Base-by-base conservation (phyloP, 2,329 filamentous ascomycete genomes). In the Phialocephala sp. region DNA sequence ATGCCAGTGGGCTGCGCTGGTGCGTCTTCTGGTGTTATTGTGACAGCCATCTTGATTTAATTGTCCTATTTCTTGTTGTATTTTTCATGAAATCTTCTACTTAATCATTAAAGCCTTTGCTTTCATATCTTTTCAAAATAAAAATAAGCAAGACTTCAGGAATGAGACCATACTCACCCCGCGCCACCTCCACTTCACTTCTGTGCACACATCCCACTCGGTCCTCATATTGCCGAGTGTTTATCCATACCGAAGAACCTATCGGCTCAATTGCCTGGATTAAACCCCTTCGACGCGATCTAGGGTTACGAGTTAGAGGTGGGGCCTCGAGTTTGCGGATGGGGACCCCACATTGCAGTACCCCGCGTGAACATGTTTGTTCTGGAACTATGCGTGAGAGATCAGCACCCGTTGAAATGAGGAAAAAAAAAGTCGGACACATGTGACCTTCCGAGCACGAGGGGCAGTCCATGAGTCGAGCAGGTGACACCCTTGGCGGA, bases 1-100 rank as follows among this genome's bases (percentile, higher is more conserved):
- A 71, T 71, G 47, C 69, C 66, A 18, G 68, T 67, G 14, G 64
- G 60, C n/a, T 56, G 39, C n/a, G 60, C 60, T 24, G 60, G 60
- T 14, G 52, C 50, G 24, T 62, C 50, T 57, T 62, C 60, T 47
- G 39, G 52, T 9, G 36, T 57, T 11, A 61, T 39, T 43, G 59
- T 61, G 14, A 56, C 52, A 56, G 50, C 60, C 60, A 62, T 62
- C 32, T 50, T 39, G 32, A 43, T 14, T 9, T 18, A 36, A 8
- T 57, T 9, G 2, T 54, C 2, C 4, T n/a, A 36, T 56, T 62
- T 50, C 24, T 12, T 22, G 22, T 18, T 37, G 22, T n/a, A n/a
- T 11, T n/a, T 5, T 22, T n/a, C 50, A 27, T 22, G 18, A 41
- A 18, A 24, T 35, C 22, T 12, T 18, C 22, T 52, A 8, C 45